Evolutionary conservation across 169 alveolate species (phyloP).

Genomic region (Plasmodium gallinaceum): DNA sequence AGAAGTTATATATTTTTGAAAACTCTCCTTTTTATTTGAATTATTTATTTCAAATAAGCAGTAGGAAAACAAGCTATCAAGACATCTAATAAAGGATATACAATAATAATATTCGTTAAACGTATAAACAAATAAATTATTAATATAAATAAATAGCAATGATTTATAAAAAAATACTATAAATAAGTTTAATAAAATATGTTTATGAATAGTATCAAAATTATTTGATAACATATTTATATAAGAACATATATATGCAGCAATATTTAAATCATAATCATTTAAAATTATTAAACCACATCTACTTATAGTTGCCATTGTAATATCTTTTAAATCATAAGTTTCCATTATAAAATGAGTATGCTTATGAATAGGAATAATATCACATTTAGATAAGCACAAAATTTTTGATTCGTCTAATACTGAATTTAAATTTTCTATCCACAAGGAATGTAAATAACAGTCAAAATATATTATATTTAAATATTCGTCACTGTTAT

Average conservation of each 20-base stretch:
- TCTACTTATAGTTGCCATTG: constrained; percentile 98
- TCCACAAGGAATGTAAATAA: constrained; percentile 99
- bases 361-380: constrained; percentile 91
- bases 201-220: constrained; percentile 71
- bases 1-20: constrained; percentile 60
- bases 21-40: constrained; percentile 46
- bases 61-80: constrained; percentile 66
- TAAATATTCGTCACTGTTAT: constrained; percentile 82
- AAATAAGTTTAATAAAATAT: constrained; percentile 69
- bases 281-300: constrained; percentile 98
- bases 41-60: constrained; percentile 61
- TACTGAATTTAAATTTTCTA: constrained; percentile 98
- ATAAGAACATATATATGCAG: constrained; percentile 70
- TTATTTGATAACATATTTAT: constrained; percentile 49
- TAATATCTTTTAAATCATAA: constrained; percentile 95
- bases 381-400: constrained; percentile 97
- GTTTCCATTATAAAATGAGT: constrained; percentile 92
- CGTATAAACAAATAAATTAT: constrained; percentile 53
- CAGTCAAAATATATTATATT: constrained; percentile 99
- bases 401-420: constrained; percentile 98
- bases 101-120: constrained; percentile 74
- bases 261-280: constrained; percentile 91
- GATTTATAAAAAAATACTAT: constrained; percentile 50
- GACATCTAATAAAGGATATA: constrained; percentile 56
- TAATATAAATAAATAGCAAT: constrained; percentile 46